A percentile compares a stretch with the other conserved stretches of the same genome.
Evolutionary conservation across 2,329 filamentous ascomycete genomes (phyloP).

Genomic region (Colletotrichum sidae): DNA sequence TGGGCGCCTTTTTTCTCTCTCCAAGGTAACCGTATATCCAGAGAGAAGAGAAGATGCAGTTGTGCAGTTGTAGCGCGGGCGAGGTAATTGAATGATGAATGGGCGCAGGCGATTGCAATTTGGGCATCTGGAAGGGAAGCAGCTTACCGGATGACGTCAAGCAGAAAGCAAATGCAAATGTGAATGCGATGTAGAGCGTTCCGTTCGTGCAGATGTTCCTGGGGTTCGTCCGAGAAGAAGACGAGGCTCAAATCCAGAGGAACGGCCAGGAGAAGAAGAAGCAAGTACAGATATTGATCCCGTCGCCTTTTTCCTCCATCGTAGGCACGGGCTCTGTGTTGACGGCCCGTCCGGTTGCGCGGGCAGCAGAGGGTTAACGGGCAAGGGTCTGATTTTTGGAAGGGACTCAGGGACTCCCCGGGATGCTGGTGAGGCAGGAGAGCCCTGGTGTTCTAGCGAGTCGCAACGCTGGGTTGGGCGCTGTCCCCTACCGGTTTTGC

Average conservation of each 20-base stretch:
- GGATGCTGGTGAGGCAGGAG: too few relatives aligned
- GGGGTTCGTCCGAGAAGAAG: constrained; percentile 1
- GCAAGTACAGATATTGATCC: constrained; percentile 18
- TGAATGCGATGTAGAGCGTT: too few relatives aligned
- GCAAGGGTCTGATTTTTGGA: constrained; percentile 34
- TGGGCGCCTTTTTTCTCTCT: constrained; percentile 25
- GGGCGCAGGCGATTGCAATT: constrained; percentile 12
- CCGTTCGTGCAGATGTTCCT: too few relatives aligned
- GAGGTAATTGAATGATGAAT: constrained; percentile 22
- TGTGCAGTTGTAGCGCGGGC: too few relatives aligned
- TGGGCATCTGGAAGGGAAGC: neutral
- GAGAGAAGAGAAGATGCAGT: neutral
- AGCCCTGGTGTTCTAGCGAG: too few relatives aligned
- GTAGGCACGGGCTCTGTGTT: constrained; percentile 16
- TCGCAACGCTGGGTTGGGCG: too few relatives aligned
- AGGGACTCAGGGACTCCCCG: constrained; percentile 32
- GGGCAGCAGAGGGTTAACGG: constrained; percentile 35
- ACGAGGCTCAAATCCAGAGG: constrained; percentile 5
- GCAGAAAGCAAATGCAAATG: constrained; percentile 14
- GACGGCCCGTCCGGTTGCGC: constrained; percentile 34
- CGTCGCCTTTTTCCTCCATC: neutral
- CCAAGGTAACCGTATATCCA: neutral
- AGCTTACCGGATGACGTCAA: constrained; percentile 37
- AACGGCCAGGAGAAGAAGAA: constrained; percentile 14
- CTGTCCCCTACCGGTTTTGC: too few relatives aligned